A percentile compares a stretch with the other conserved stretches of the same genome.
phyloP scores from a whole-genome alignment of 1,284 basidiomycete species.

The Melampsora occidentalis region DNA sequence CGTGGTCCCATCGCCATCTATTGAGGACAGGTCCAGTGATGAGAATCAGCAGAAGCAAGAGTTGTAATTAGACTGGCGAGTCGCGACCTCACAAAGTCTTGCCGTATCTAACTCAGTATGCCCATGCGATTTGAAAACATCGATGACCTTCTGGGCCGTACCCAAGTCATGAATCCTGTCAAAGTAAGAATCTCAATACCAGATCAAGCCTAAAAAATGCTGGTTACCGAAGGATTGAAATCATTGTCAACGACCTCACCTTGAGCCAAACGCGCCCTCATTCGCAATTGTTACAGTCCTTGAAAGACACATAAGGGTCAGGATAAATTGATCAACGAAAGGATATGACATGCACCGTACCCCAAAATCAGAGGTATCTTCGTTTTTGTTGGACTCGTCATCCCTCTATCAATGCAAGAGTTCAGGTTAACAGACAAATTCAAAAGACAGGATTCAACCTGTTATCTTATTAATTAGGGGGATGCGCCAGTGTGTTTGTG shows the following conservation, averaged over 20 bases:
- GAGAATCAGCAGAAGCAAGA: too few species aligned
- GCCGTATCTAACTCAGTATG: conserved; percentile 50
- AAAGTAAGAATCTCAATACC: not conserved
- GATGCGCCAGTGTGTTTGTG: too few species aligned
- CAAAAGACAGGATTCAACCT: too few species aligned
- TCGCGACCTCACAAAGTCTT: conserved; percentile 47
- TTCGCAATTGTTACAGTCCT: conserved; percentile 2
- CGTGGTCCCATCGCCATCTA: conserved; percentile 5
- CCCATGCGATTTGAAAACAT: conserved; percentile 49
- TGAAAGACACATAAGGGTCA: not conserved
- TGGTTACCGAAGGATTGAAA: not conserved
- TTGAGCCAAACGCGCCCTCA: not conserved
- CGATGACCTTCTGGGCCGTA: conserved; percentile 46
- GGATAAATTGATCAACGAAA: not conserved
- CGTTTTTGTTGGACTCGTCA: not conserved
- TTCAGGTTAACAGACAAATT: too few species aligned
- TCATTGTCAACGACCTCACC: not conserved
- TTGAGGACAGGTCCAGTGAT: too few species aligned
- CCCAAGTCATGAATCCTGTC: conserved; percentile 4
- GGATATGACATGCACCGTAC: not conserved
- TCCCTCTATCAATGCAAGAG: too few species aligned
- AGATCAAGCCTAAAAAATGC: too few species aligned
- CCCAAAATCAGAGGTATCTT: conserved; percentile 9
- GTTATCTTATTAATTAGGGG: too few species aligned
- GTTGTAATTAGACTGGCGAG: too few species aligned